Evolutionary conservation across 2,329 filamentous ascomycete species (phyloP).

Genomic region (Clarireedia sp.): DNA sequence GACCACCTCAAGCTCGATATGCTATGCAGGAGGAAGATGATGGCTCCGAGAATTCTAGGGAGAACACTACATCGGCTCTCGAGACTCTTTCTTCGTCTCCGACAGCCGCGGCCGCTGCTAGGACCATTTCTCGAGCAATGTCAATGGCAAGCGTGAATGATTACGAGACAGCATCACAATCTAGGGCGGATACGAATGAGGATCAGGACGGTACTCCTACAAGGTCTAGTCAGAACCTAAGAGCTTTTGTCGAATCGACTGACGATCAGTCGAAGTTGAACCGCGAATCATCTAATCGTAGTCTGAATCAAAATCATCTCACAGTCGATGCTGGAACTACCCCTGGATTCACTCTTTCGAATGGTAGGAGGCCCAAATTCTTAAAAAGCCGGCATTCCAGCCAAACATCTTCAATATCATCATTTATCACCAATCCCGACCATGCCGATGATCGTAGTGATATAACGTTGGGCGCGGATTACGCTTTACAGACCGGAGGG

Average conservation of each 20-base stretch:
- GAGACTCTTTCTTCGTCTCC: constrained; percentile 50
- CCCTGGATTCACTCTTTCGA: constrained; percentile 37
- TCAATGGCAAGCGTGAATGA: constrained; percentile 35
- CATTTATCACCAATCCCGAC: constrained; percentile 47
- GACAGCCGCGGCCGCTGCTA: constrained; percentile 45
- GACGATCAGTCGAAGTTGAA: constrained; percentile 24
- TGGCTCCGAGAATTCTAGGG: constrained; percentile 14
- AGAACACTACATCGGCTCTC: constrained; percentile 42
- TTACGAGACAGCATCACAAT: constrained; percentile 12
- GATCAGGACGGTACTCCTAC: constrained; percentile 21
- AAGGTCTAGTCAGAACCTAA: constrained; percentile 14
- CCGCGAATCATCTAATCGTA: constrained; percentile 30
- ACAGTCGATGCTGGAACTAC: constrained; percentile 39
- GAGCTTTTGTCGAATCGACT: constrained; percentile 12
- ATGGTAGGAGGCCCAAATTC: constrained; percentile 45
- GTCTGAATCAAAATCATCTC: constrained; percentile 20
- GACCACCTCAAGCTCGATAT: constrained; percentile 3
- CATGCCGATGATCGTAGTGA: constrained; percentile 53
- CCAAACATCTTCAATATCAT: constrained; percentile 53
- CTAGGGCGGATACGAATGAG: constrained; percentile 18
- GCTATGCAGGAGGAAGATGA: constrained; percentile 7
- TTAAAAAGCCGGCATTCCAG: constrained; percentile 46
- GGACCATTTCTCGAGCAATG: constrained; percentile 44
- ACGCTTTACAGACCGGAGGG: constrained; percentile 74
- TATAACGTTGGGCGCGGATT: constrained; percentile 67